Evolutionary conservation across 2,329 filamentous ascomycete genomes (phyloP).

Genomic region (Diaporthe australafricana): DNA sequence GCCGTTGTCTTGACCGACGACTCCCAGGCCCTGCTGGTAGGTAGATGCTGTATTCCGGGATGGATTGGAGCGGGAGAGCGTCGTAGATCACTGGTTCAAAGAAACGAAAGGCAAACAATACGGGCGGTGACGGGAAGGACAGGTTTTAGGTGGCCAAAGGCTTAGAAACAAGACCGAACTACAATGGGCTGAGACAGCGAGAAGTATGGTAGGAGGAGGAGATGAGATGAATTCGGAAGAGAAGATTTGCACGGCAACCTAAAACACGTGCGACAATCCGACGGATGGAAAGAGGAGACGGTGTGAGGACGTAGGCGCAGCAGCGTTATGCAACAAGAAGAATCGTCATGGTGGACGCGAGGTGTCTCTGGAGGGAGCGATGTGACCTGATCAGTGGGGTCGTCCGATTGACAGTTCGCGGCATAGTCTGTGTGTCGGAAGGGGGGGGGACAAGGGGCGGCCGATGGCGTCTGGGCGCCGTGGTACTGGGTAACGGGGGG

Average conservation of each 20-base stretch:
- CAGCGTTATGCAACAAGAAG: constrained; percentile 28
- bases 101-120: constrained; percentile 35
- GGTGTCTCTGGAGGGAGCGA: not conserved
- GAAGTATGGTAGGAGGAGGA: not conserved
- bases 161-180: constrained; percentile 21
- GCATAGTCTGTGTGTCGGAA: constrained; percentile 32
- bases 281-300: constrained; percentile 18
- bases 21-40: not conserved
- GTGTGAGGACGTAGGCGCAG: constrained; percentile 7
- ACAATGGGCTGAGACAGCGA: not conserved
- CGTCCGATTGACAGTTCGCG: constrained; percentile 32
- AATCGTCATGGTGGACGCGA: constrained; percentile 13
- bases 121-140: constrained; percentile 1
- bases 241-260: constrained; percentile 7
- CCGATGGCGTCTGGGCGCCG: constrained; percentile 1
- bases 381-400: constrained; percentile 29
- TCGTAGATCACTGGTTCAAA: constrained; percentile 17
- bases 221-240: not conserved
- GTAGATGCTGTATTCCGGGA: not conserved
- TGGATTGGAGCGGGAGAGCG: constrained; percentile 14
- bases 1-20: constrained; percentile 27
- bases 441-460: not conserved
- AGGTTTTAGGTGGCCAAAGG: constrained; percentile 30
- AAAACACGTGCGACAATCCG: constrained; percentile 29
- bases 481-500: constrained; percentile 15